These are phyloP conservation scores for Brettanomyces nanus DNA, from an alignment of 805 yeast species.

Conservation along the genomic window DNA sequence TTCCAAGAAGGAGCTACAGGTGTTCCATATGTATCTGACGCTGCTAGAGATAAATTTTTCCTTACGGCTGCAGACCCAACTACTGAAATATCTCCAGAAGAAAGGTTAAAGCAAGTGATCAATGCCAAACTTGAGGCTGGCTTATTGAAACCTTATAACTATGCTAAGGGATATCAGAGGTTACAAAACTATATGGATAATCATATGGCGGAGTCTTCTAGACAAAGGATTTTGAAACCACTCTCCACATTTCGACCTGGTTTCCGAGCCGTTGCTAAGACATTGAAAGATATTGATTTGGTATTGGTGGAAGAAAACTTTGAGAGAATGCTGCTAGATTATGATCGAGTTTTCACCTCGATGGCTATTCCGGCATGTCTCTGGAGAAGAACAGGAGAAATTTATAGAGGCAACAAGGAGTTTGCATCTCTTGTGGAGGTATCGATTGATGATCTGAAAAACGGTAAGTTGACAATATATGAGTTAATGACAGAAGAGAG, in stretches of 20 bases:
- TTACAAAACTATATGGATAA: slow-evolving; percentile 87
- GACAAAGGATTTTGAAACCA: slow-evolving; percentile 82
- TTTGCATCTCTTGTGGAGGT: slow-evolving; percentile 91
- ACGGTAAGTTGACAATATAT: slow-evolving; percentile 86
- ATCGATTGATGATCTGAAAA: slow-evolving; percentile 80
- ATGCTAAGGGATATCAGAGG: slow-evolving; percentile 88
- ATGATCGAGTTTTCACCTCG: slow-evolving; percentile 90
- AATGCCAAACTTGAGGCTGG: slow-evolving; percentile 95
- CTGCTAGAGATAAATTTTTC: slow-evolving; percentile 89
- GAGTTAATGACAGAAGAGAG: slow-evolving; percentile 94
- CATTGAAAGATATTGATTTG: slow-evolving; percentile 83
- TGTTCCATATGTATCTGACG: slow-evolving; percentile 42
- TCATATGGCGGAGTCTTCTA: slow-evolving; percentile 76
- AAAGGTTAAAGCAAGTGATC: slow-evolving; percentile 84
- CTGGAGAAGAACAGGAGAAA: slow-evolving; percentile 96
- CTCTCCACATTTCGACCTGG: slow-evolving; percentile 84
- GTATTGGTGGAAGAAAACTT: slow-evolving; percentile 90
- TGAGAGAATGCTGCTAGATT: slow-evolving; percentile 86
- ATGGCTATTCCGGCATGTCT: slow-evolving; percentile 98
- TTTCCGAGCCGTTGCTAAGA: slow-evolving; percentile 84
- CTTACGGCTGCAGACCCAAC: slow-evolving; percentile 96
- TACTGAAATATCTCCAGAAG: slow-evolving; percentile 89
- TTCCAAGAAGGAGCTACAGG: background rate
- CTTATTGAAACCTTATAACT: slow-evolving; percentile 81
- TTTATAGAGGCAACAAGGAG: slow-evolving; percentile 90